phyloP scores from a whole-genome alignment of 2,329 filamentous ascomycete genomes.

The Elsinoe arachidis region DNA sequence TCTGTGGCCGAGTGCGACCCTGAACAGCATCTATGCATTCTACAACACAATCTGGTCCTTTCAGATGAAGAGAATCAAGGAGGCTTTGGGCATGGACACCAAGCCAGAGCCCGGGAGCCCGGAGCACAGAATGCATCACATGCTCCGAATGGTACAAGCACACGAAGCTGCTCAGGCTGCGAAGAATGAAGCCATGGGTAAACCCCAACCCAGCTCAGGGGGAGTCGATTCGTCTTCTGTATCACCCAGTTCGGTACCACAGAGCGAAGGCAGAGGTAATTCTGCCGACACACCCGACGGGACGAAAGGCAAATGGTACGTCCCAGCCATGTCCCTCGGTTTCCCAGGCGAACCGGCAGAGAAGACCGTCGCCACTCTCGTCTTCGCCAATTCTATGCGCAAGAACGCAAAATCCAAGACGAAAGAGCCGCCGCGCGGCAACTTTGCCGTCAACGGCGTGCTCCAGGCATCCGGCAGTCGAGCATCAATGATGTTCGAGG shows the following conservation, averaged over 20 bases:
- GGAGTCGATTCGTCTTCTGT: not conserved
- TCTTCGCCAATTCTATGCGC: slow-evolving; percentile 23
- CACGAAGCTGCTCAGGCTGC: slow-evolving; percentile 19
- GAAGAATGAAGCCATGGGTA: slow-evolving; percentile 14
- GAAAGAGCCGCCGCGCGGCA: slow-evolving; percentile 35
- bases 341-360: slow-evolving; percentile 8
- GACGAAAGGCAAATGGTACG: slow-evolving; percentile 1
- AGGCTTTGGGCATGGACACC: slow-evolving; percentile 29
- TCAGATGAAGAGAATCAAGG: slow-evolving; percentile 29
- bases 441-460: slow-evolving; percentile 36
- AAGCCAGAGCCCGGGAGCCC: slow-evolving; percentile 23
- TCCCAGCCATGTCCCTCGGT: not conserved
- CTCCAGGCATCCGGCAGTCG: slow-evolving; percentile 38
- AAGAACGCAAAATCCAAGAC: slow-evolving; percentile 17
- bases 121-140: slow-evolving; percentile 25
- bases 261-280: not conserved
- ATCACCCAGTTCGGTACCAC: not conserved
- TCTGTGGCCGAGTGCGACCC: slow-evolving; percentile 31
- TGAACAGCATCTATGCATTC: slow-evolving; percentile 29
- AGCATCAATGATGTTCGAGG: slow-evolving; percentile 36
- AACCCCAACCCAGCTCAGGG: slow-evolving; percentile 16
- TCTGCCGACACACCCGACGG: not conserved
- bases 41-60: slow-evolving; percentile 28
- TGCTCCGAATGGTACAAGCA: slow-evolving; percentile 25
- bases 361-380: slow-evolving; percentile 10